Evolutionary conservation across 148 eudicot species (phyloP).

Genomic region (Cornus kousa): DNA sequence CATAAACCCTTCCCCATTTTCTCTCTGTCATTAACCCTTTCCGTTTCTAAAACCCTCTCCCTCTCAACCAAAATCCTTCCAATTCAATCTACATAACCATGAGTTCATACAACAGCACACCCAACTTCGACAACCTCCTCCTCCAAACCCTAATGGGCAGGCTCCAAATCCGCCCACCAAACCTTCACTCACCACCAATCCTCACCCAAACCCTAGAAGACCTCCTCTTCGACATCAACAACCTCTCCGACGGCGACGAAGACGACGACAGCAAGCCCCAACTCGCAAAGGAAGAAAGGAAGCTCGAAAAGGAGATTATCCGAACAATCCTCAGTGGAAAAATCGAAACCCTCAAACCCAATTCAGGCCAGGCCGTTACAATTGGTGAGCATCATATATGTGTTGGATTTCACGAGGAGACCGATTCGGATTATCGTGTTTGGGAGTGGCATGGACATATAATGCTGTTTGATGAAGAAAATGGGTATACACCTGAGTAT

Average conservation of each 20-base stretch:
- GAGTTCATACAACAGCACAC: constrained; percentile 57
- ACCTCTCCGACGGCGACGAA: constrained; percentile 29
- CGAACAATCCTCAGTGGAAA: constrained; percentile 63
- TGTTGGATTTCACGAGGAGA: constrained; percentile 80
- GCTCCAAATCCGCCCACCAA: constrained; percentile 56
- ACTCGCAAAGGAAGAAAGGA: constrained; percentile 72
- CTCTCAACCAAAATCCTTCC: neutral
- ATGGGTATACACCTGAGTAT: constrained; percentile 86
- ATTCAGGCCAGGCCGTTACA: constrained; percentile 86
- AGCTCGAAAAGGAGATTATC: constrained; percentile 75
- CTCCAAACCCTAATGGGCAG: constrained; percentile 76
- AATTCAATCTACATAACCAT: constrained; percentile 13
- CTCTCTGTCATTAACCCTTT: neutral
- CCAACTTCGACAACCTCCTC: constrained; percentile 79
- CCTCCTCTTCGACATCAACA: constrained; percentile 50
- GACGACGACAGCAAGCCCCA: constrained; percentile 33
- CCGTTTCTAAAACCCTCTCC: neutral
- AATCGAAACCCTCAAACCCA: constrained; percentile 66
- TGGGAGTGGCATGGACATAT: constrained; percentile 99
- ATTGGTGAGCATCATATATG: constrained; percentile 87
- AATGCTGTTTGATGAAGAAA: constrained; percentile 86
- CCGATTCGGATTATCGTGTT: constrained; percentile 78
- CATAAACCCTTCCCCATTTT: neutral
- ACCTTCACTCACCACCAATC: constrained; percentile 13
- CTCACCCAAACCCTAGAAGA: constrained; percentile 72